Conservation (phyloP, 1,139 yeast species). For the Diutina catenulata region DNA sequence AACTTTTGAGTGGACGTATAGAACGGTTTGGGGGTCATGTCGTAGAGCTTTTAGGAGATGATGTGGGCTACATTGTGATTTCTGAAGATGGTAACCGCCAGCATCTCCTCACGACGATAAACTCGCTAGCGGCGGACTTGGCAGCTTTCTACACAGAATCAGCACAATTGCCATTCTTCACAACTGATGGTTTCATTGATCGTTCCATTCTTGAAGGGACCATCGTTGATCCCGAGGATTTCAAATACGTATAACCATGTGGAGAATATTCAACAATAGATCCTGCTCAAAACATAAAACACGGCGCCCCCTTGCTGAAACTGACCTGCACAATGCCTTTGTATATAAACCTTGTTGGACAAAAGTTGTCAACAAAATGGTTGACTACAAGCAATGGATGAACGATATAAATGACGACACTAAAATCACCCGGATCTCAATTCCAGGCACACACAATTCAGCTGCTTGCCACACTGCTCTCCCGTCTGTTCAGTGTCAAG, state of each 20-base stretch:
- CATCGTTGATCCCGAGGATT: constrained; percentile 1
- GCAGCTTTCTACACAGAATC: background rate
- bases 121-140: background rate
- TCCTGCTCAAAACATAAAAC: too few relatives aligned
- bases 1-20: constrained; percentile 14
- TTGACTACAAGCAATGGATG: constrained; percentile 42
- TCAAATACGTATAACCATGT: background rate
- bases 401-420: constrained; percentile 40
- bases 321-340: too few relatives aligned
- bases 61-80: background rate
- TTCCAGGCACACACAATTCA: constrained; percentile 76
- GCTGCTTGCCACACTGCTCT: constrained; percentile 67
- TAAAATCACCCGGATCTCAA: constrained; percentile 40
- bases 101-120: background rate
- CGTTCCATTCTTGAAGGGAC: background rate
- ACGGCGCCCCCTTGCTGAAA: too few relatives aligned
- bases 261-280: too few relatives aligned
- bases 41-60: constrained; percentile 8
- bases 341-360: too few relatives aligned
- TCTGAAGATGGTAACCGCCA: background rate
- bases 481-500: constrained; percentile 76
- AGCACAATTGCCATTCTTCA: background rate
- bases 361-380: too few relatives aligned
- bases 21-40: constrained; percentile 22
- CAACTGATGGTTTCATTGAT: background rate